A percentile compares a stretch with the other conserved stretches of the same genome.
These are phyloP conservation scores for Neurospora sp. DNA, from an alignment of 495 filamentous ascomycete species.

Conservation along the genomic window DNA sequence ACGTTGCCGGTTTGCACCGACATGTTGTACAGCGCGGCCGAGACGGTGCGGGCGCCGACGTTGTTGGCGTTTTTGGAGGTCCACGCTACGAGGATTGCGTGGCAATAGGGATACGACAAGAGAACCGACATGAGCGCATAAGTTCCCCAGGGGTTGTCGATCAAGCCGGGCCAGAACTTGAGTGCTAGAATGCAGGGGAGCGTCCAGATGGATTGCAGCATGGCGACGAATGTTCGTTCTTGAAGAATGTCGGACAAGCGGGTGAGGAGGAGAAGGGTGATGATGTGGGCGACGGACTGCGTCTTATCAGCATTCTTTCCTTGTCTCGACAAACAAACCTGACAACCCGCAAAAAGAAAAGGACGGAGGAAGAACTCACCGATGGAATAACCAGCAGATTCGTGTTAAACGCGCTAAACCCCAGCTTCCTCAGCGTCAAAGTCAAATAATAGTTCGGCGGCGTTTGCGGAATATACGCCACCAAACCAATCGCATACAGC, in stretches of 20 bases:
- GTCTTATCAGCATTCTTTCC: conserved; percentile 22
- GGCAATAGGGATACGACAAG: conserved; percentile 29
- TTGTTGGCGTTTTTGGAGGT: conserved; percentile 55
- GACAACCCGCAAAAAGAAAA: too few species aligned
- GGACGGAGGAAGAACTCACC: conserved; percentile 1
- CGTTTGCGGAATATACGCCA: conserved; percentile 45
- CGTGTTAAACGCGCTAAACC: conserved; percentile 57
- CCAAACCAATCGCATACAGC: conserved; percentile 54
- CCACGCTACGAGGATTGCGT: conserved; percentile 56
- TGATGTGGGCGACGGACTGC: conserved; percentile 37
- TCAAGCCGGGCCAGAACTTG: conserved; percentile 11
- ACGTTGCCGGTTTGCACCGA: conserved; percentile 9
- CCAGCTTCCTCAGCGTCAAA: conserved; percentile 47
- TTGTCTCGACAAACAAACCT: not conserved
- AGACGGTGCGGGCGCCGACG: conserved; percentile 57
- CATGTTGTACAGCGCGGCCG: conserved; percentile 48
- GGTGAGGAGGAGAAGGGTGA: conserved; percentile 38
- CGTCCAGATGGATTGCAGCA: conserved; percentile 46
- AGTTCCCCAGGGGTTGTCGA: conserved; percentile 34
- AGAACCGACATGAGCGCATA: conserved; percentile 46
- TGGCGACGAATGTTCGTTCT: conserved; percentile 43
- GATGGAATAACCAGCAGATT: conserved; percentile 63
- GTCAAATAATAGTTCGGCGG: conserved; percentile 54
- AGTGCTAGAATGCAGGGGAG: conserved; percentile 47
- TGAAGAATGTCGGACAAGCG: conserved; percentile 50